Base-by-base conservation (phyloP, 2,329 filamentous ascomycete species). In the Podosphaera aphanis region DNA sequence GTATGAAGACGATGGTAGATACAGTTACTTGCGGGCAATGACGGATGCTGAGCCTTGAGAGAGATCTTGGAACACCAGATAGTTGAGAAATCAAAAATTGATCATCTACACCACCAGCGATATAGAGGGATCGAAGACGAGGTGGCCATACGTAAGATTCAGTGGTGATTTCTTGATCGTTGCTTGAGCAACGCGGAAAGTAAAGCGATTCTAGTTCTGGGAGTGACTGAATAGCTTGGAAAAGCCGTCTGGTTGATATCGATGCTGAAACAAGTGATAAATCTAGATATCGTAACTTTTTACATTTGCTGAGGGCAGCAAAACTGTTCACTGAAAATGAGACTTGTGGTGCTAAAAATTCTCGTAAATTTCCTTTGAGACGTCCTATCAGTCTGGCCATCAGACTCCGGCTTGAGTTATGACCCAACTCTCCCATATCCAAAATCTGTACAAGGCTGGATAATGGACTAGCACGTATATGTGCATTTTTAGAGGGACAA, bases 401-500 rank as follows among this genome's bases (percentile, higher is more conserved):
- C 16, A 59, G 47, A 31, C 53, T 57, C 37, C 49, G 49, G 36
- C 53, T 56, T 2, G 52, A 48, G 45, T 59, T 57, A 27, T 60
- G 58, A 6, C 58, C 58, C 10, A 60, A 48, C 15, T 50, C 50
- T 16, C 54, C 55, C 58, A 60, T 60, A 44, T 60, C 57, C 6
- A 60, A 53, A 13, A 47, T 44, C 20, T 48, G 52, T 8, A 60
- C 58, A 10, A 60, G 46, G 1, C 50, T 42, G 1, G 57, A 51
- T 4, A 60, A 50, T 1, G 56, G 46, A 6, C 55, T 56, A 37
- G 52, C 50, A 18, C 53, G 53, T n/a, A 60, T 56, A 33, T 59
- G 56, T 2, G 58, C 58, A 50, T 60, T 60, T 46, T 59, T 59
- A 25, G 58, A 59, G 11, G 58, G 58, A 47, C 58, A 60, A 7